Evolutionary conservation across 2,329 filamentous ascomycete species (phyloP), one percentile per base, ranked within the genome.

Genomic region (Arthrobotrys sinensis): DNA sequence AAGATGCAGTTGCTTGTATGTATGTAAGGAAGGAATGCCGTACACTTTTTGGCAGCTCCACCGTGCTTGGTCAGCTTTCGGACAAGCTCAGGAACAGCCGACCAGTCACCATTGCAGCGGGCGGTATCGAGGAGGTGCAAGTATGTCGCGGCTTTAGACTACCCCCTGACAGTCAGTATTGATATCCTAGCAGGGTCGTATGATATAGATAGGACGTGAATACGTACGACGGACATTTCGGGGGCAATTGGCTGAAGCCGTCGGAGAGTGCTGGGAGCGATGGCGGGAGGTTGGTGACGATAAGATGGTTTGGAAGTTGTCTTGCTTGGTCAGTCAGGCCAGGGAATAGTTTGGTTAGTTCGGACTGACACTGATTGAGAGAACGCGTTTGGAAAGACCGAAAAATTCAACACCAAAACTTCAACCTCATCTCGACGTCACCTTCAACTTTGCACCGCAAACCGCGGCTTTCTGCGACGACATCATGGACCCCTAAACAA

Each of bases 11-110:
- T 28, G 24, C 4, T 2, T 4, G 4, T 28, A 4, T 28, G 24
- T 28, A 28, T 28, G 24, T 4, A 65, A 60, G n/a, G 53, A 36
- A 62, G 12, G 16, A 50, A 57, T 16, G 46, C 32, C 32, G 70
- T 91, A 97, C 95, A 97, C 85, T 89, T 89, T 84, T 93, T 90
- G 79, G 92, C 89, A 46, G 94, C 91, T 14, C 76, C 76, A 82
- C 94, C 93, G 88, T 99, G 95, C 85, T 99, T 98, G 83, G 92
- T 92, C 82, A 98, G 89, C 85, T 99, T 99, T 84, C 95, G 90
- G 82, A 96, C 91, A 80, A 97, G 88, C 86, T 98, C 95, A 28
- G 93, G 93, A 34, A 98, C 89, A 34, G 92, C 90, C 81, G 90
- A 88, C 96, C 96, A 99, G 84, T 91, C 91, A 65, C 92, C 94